phyloP scores from a whole-genome alignment of 2,329 filamentous ascomycete genomes.

The Chalaropsis ovoidea region DNA sequence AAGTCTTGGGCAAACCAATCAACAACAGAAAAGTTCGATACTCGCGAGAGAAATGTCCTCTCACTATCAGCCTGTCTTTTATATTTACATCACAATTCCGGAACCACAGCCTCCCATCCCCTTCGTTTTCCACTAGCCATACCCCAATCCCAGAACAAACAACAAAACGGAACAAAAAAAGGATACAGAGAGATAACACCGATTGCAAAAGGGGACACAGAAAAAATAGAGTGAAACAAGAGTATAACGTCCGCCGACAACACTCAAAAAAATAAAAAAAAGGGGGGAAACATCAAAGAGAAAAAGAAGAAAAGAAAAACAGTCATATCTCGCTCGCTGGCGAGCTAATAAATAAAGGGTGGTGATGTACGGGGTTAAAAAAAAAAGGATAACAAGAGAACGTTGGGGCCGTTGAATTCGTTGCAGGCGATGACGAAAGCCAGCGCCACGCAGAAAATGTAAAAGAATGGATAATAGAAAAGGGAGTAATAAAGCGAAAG shows the following conservation, averaged over 20 bases:
- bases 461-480: background rate
- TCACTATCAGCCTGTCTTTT: conserved; percentile 11
- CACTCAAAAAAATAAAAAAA: conserved; percentile 6
- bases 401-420: conserved; percentile 16
- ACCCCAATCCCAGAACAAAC: conserved; percentile 13
- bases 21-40: background rate
- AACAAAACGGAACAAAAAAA: conserved; percentile 5
- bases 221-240: conserved; percentile 17
- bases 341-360: conserved; percentile 14
- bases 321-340: background rate
- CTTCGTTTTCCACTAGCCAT: conserved; percentile 13
- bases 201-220: background rate
- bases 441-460: conserved; percentile 10
- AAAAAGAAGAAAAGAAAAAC: conserved; percentile 16
- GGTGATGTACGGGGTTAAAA: conserved; percentile 13
- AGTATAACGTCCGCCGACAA: conserved; percentile 12
- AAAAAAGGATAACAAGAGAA: conserved; percentile 17
- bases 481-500: background rate
- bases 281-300: background rate
- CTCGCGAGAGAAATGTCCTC: background rate
- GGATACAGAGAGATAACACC: background rate
- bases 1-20: background rate
- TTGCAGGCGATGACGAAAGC: conserved; percentile 14
- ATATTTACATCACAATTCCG: conserved; percentile 18
- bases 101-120: background rate